Evolutionary conservation across 1,139 yeast species (phyloP).

Genomic region (Cylindricascospora bacillispora): DNA sequence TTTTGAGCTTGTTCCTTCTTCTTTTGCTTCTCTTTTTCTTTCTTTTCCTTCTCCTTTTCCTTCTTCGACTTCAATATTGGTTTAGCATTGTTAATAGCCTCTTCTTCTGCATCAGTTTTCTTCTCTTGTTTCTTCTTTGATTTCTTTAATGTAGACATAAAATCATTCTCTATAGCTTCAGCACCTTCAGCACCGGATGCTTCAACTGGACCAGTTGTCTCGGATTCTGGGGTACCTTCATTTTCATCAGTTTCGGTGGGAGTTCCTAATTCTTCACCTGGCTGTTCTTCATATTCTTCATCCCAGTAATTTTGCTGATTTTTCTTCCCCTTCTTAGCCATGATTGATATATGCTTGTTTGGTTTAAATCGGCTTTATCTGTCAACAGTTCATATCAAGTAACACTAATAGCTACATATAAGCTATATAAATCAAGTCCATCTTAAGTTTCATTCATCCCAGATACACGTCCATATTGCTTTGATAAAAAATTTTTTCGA

Average conservation of each 20-base stretch:
- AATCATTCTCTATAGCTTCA: conserved; percentile 37
- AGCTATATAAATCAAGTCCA: too few relatives aligned
- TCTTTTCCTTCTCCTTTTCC: conserved; percentile 95
- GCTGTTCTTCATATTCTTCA: conserved; percentile 55
- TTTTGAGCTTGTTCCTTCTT: conserved; percentile 85
- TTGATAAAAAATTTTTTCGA: too few relatives aligned
- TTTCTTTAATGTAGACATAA: conserved; percentile 69
- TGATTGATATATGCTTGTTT: conserved; percentile 9
- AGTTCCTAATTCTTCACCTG: conserved; percentile 43
- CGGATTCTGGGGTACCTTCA: conserved; percentile 15
- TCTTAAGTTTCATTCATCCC: too few relatives aligned
- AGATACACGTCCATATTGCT: too few relatives aligned
- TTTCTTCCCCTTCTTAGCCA: conserved; percentile 33
- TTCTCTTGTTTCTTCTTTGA: conserved; percentile 64
- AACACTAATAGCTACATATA: too few relatives aligned
- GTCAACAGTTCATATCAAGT: too few relatives aligned
- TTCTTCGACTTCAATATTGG: conserved; percentile 82
- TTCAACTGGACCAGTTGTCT: conserved; percentile 30
- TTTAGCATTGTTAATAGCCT: conserved; percentile 36
- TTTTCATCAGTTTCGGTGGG: conserved; percentile 9
- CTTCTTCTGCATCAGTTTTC: conserved; percentile 22
- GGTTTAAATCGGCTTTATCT: not conserved
- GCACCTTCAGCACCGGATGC: conserved; percentile 20
- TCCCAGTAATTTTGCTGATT: conserved; percentile 69
- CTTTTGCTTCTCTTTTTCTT: conserved; percentile 88